phyloP scores from a whole-genome alignment of 73 alveolate species.

The Paramecium biaurelia region DNA sequence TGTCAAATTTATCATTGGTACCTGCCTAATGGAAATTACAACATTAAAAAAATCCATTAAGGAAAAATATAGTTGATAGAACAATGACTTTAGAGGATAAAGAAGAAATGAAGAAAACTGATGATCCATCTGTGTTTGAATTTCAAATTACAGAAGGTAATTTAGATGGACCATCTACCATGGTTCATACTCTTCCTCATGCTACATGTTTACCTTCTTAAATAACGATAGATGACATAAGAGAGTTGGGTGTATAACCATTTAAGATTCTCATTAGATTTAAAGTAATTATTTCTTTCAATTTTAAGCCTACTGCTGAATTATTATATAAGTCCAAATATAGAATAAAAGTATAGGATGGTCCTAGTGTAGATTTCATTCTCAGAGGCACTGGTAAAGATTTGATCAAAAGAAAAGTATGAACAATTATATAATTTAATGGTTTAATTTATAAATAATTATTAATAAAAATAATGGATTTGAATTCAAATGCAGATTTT shows the following conservation, averaged over 20 bases:
- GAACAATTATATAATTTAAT: background rate
- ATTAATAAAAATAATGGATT: background rate
- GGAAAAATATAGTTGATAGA: conserved; percentile 65
- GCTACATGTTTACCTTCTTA: conserved; percentile 49
- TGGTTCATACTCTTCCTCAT: conserved; percentile 59
- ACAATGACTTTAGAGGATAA: conserved; percentile 74
- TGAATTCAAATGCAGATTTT: background rate
- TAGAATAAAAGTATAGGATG: conserved; percentile 59
- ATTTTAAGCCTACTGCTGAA: conserved; percentile 45
- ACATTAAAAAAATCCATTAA: conserved; percentile 72
- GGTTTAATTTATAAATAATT: background rate
- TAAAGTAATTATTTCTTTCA: background rate
- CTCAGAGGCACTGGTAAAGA: conserved; percentile 57
- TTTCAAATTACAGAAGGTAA: conserved; percentile 72
- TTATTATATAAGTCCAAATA: conserved; percentile 52
- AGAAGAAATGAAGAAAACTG: conserved; percentile 79
- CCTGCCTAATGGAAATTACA: conserved; percentile 82
- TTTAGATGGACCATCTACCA: conserved; percentile 50
- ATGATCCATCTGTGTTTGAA: conserved; percentile 86
- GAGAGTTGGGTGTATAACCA: conserved; percentile 15
- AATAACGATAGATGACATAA: conserved; percentile 25
- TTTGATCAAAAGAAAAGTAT: conserved; percentile 27
- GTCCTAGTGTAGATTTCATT: conserved; percentile 59
- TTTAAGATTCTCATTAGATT: conserved; percentile 50
- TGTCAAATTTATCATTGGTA: conserved; percentile 70